These are phyloP conservation scores for Viola pubescens DNA, from an alignment of 441 rosid species.

Conservation along the genomic window DNA sequence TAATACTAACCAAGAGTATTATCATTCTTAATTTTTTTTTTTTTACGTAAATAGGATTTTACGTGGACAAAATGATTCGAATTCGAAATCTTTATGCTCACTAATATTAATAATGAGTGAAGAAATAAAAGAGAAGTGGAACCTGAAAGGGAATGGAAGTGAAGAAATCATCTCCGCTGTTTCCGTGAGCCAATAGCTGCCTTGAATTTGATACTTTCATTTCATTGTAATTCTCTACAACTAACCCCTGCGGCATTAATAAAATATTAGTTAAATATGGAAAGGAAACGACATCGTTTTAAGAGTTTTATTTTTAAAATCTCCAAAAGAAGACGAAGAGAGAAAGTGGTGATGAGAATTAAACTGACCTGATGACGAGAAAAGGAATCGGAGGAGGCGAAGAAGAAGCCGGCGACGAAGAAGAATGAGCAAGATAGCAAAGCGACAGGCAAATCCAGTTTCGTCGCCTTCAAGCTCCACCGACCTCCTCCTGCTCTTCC, in stretches of 20 bases:
- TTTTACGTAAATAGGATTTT: too few species aligned
- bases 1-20: not conserved
- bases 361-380: conserved; percentile 28
- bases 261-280: too few species aligned
- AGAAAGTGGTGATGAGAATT: not conserved
- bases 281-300: too few species aligned
- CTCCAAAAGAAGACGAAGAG: not conserved
- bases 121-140: not conserved
- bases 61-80: too few species aligned
- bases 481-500: conserved; percentile 24
- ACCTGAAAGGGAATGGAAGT: conserved; percentile 60
- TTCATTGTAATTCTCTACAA: too few species aligned
- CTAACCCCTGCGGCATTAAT: too few species aligned
- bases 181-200: conserved; percentile 29
- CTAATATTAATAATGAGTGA: too few species aligned
- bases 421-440: conserved; percentile 35
- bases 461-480: conserved; percentile 27
- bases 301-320: too few species aligned
- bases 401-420: conserved; percentile 45
- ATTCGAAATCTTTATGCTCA: too few species aligned
- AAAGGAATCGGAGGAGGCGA: conserved; percentile 32
- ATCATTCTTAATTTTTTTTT: too few species aligned
- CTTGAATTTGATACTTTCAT: too few species aligned
- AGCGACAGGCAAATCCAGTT: conserved; percentile 30
- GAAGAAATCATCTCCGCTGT: conserved; percentile 45